Percentiles rank a stretch among this genome's conserved stretches.
phyloP scores from a whole-genome alignment of 164 flowering plant genomes.

The Vitis vinifera region DNA sequence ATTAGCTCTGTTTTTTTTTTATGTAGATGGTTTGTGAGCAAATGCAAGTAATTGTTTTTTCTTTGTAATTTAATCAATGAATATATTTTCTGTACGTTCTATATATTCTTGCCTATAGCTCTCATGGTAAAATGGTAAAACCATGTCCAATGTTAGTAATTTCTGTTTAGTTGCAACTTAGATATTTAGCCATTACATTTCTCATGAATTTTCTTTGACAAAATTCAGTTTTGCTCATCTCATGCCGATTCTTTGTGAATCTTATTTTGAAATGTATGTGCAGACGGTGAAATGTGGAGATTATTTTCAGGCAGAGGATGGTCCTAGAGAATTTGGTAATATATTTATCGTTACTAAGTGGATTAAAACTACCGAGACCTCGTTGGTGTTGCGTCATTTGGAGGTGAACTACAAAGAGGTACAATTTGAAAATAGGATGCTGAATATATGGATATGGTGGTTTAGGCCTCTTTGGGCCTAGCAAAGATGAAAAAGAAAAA shows the following conservation, averaged over 20 bases:
- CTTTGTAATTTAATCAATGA: background rate
- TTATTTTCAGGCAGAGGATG: slow-evolving; percentile 83
- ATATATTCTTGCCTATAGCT: background rate
- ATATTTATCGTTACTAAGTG: slow-evolving; percentile 57
- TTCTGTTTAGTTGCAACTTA: background rate
- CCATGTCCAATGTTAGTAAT: background rate
- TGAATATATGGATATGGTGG: background rate
- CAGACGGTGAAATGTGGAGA: slow-evolving; percentile 92
- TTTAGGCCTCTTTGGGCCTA: background rate
- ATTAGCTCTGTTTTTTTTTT: background rate
- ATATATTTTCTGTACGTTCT: background rate
- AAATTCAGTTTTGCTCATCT: background rate
- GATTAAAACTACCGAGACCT: slow-evolving; percentile 49
- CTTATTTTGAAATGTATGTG: slow-evolving; percentile 20
- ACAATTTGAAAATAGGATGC: slow-evolving; percentile 3
- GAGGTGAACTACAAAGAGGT: slow-evolving; percentile 85
- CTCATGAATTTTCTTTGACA: background rate
- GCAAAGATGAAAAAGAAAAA: no score
- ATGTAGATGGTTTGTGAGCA: background rate
- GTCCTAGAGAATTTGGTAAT: slow-evolving; percentile 82
- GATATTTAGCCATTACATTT: background rate
- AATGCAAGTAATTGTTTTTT: background rate
- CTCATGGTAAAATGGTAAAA: background rate
- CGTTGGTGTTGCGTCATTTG: slow-evolving; percentile 62
- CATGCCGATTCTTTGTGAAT: background rate